Percentiles rank a stretch among this genome's conserved stretches.
Evolutionary conservation across 2,329 filamentous ascomycete species (phyloP).

Genomic region (Hypoxylon sp.): DNA sequence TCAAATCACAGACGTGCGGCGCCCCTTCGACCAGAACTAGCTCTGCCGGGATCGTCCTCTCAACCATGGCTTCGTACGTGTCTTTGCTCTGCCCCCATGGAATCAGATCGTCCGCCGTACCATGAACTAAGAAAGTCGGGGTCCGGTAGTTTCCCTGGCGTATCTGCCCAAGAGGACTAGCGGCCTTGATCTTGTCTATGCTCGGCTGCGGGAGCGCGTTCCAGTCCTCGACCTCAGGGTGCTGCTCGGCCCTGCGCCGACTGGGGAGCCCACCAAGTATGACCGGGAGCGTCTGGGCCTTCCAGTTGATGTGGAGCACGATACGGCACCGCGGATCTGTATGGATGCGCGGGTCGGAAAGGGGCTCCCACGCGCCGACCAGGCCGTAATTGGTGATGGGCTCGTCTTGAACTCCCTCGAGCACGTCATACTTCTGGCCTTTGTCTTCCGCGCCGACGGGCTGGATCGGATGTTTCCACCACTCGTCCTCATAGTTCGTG

Average conservation of each 20-base stretch:
- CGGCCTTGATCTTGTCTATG: slow-evolving; percentile 31
- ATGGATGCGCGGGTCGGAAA: not conserved
- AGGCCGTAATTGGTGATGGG: slow-evolving; percentile 43
- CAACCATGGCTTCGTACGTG: slow-evolving; percentile 39
- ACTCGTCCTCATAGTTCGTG: slow-evolving; percentile 39
- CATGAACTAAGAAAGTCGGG: slow-evolving; percentile 50
- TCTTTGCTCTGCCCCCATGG: slow-evolving; percentile 43
- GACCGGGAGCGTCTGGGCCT: slow-evolving; percentile 44
- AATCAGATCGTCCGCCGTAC: slow-evolving; percentile 47
- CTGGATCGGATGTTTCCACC: slow-evolving; percentile 31
- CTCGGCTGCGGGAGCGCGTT: slow-evolving; percentile 30
- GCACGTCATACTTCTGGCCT: slow-evolving; percentile 45
- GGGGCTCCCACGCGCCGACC: slow-evolving; percentile 33
- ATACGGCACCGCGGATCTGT: slow-evolving; percentile 46
- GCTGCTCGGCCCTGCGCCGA: slow-evolving; percentile 17
- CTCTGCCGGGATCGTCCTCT: slow-evolving; percentile 23
- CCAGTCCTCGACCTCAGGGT: slow-evolving; percentile 25
- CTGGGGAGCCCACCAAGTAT: slow-evolving; percentile 44
- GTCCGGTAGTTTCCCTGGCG: slow-evolving; percentile 40
- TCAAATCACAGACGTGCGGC: slow-evolving; percentile 11
- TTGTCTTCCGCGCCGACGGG: slow-evolving; percentile 33
- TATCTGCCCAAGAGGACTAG: slow-evolving; percentile 47
- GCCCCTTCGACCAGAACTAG: slow-evolving; percentile 19
- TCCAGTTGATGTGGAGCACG: slow-evolving; percentile 50
- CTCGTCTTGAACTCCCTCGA: slow-evolving; percentile 45